Evolutionary conservation across 139 green algal species (phyloP), one percentile per base, ranked within the genome.

Genomic region (Edaphochlamys debaryana): DNA sequence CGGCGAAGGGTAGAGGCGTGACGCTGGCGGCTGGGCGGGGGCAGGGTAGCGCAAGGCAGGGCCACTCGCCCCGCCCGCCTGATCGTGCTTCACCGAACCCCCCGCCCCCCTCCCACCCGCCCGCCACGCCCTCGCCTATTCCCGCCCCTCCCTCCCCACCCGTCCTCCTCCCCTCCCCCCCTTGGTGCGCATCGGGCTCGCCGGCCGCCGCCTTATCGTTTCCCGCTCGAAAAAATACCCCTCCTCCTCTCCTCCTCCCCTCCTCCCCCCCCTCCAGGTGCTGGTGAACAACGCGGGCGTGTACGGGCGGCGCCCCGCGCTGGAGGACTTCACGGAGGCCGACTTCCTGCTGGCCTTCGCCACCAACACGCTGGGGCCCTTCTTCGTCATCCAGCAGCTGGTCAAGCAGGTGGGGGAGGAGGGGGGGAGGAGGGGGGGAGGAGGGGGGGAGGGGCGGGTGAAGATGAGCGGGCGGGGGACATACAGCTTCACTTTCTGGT

Each of bases 311-410:
- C 71, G 88, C 9, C 41, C 79, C 0, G 5, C 38, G 1, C 75
- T 91, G 30, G 37, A 36, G 45, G 69, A 88, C 22, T 85, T 88
- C 38, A 71, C 74, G 50, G 58, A 67, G 50, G 75, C 85, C 29
- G 89, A 93, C 81, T 92, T 94, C 58, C 42, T 87, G 64, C n/a
- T 54, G 20, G 60, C 67, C 20, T 92, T 93, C 72, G 71, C 45
- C 3, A 83, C 82, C 34, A 94, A 94, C 67, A 29, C 87, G 0
- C 27, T 90, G 68, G 91, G 91, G 3, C 91, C 91, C 0, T 92
- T 94, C 62, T 70, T 94, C 38, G 87, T 93, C 30, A 48, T 83
- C 30, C 91, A 93, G 84, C 71, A 91, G 69, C 79, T 94, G 25
- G 56, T 87, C 19, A 70, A 73, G 37, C 80, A 78, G 63, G 87